Evolutionary conservation across 257 asterid genomes (phyloP), one percentile per base, ranked within the genome.

Genomic region (Plantago elongata): DNA sequence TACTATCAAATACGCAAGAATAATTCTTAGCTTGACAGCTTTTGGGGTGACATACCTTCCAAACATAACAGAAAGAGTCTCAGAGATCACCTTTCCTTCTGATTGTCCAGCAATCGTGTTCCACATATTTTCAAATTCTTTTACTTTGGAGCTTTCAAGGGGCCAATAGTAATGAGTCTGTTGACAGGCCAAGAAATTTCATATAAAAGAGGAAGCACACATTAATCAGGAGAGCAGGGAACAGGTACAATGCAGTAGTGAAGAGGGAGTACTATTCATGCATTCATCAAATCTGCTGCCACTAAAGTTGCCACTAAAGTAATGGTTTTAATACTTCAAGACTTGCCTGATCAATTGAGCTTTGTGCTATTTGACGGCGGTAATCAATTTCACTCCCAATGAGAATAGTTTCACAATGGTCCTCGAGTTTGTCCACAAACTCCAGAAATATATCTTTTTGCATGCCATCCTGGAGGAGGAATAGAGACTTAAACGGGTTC

Each of bases 381-480:
- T 89, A 92, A 69, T 92, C 99, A 63, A 89, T 81, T 77, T 92
- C 99, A 67, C 90, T 86, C 67, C 99, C 97, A 67, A 92, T 87
- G 22, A 81, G 78, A 66, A 84, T 72, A 76, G 57, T 78, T 67
- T 85, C 84, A 67, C 90, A 83, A 70, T 92, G 99, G 54, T 84
- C 78, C 68, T 84, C 95, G 74, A 92, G 64, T 66, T 72, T 83
- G 43, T 64, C 74, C 18, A 92, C 62, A 54, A 92, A 78, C 74
- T 86, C 88, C 30, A 81, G 77, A 66, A 92, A 92, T 62, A 92
- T 89, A 69, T 92, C 99, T 62, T 75, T 87, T 69, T 92, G 99
- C 99, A 92, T 92, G 62, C 99, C 99, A 76, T 92, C 99, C 99
- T 92, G 83, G 48, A 72, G 57, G 60, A 17, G 61, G 57, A 60